These are phyloP conservation scores for Thymus quinquecostatus DNA, from an alignment of 257 asterid genomes.

Conservation along the genomic window DNA sequence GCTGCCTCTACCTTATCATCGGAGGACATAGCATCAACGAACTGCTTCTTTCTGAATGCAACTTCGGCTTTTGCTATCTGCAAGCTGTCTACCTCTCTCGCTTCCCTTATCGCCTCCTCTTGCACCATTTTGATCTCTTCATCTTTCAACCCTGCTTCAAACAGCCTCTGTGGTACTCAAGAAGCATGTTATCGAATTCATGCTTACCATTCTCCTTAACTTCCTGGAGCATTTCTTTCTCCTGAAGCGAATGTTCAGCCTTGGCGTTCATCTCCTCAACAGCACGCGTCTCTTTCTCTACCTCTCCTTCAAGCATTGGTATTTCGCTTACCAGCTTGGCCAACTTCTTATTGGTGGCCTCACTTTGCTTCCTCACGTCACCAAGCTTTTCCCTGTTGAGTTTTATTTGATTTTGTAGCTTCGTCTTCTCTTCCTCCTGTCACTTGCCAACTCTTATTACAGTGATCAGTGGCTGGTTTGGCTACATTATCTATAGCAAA, in stretches of 20 bases:
- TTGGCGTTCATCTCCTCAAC: slow-evolving; percentile 53
- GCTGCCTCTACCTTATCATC: slow-evolving; percentile 65
- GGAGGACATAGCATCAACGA: slow-evolving; percentile 50
- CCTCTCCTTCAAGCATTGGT: slow-evolving; percentile 46
- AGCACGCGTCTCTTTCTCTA: slow-evolving; percentile 40
- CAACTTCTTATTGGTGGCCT: slow-evolving; percentile 48
- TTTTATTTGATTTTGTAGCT: slow-evolving; percentile 64
- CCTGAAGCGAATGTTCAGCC: slow-evolving; percentile 49
- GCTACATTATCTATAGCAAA: slow-evolving; percentile 81
- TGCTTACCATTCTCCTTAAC: slow-evolving; percentile 51
- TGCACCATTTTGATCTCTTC: slow-evolving; percentile 63
- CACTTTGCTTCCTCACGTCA: slow-evolving; percentile 50
- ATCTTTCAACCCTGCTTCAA: slow-evolving; percentile 62
- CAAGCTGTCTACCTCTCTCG: slow-evolving; percentile 43
- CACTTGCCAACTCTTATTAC: slow-evolving; percentile 56
- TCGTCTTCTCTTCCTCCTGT: slow-evolving; percentile 76
- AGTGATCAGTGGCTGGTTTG: slow-evolving; percentile 36
- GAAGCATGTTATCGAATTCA: slow-evolving; percentile 57
- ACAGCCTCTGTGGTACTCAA: slow-evolving; percentile 63
- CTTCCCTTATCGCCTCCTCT: slow-evolving; percentile 51
- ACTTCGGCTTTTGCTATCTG: slow-evolving; percentile 47
- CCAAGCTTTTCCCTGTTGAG: slow-evolving; percentile 55
- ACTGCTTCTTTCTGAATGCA: slow-evolving; percentile 40
- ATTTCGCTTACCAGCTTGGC: slow-evolving; percentile 50
- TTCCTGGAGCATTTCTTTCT: slow-evolving; percentile 64